phyloP scores from a whole-genome alignment of 495 filamentous ascomycete genomes.

The Hyaloscypha variabilis region DNA sequence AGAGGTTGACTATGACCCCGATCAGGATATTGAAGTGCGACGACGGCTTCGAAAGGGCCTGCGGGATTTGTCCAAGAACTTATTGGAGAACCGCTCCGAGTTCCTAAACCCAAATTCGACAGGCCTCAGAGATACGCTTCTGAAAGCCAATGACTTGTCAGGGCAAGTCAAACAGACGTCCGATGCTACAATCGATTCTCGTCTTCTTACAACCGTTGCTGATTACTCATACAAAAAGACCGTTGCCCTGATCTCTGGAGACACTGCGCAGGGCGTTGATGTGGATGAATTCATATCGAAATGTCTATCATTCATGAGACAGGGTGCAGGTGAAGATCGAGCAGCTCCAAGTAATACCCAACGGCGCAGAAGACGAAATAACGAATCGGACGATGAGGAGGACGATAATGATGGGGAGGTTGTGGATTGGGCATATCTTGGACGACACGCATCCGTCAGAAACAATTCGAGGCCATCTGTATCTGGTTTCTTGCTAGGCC shows the following conservation, averaged over 20 bases:
- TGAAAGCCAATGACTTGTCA: slow-evolving; percentile 65
- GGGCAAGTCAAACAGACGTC: slow-evolving; percentile 80
- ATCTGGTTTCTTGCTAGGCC: slow-evolving; percentile 85
- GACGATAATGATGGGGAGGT: slow-evolving; percentile 72
- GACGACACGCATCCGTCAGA: slow-evolving; percentile 71
- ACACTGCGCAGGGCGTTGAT: slow-evolving; percentile 72
- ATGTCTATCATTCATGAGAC: slow-evolving; percentile 84
- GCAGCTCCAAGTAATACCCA: slow-evolving; percentile 44
- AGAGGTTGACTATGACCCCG: slow-evolving; percentile 69
- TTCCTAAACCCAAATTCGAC: slow-evolving; percentile 61
- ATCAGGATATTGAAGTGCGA: slow-evolving; percentile 82
- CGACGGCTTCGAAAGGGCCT: slow-evolving; percentile 67
- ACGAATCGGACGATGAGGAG: slow-evolving; percentile 52
- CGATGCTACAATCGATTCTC: slow-evolving; percentile 91
- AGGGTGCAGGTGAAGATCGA: slow-evolving; percentile 41
- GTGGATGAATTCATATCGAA: slow-evolving; percentile 93
- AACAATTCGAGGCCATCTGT: slow-evolving; percentile 74
- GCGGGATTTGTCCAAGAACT: slow-evolving; percentile 65
- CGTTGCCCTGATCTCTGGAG: slow-evolving; percentile 69
- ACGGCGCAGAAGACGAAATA: slow-evolving; percentile 36
- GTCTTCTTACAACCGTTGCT: slow-evolving; percentile 74
- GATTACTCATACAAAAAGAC: slow-evolving; percentile 79
- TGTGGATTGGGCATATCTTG: slow-evolving; percentile 87
- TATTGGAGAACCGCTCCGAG: slow-evolving; percentile 74
- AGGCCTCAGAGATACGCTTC: slow-evolving; percentile 63